Evolutionary conservation across 352 stramenopile species (phyloP), one percentile per base, ranked within the genome.

Genomic region (Phytophthora fragariaefolia): DNA sequence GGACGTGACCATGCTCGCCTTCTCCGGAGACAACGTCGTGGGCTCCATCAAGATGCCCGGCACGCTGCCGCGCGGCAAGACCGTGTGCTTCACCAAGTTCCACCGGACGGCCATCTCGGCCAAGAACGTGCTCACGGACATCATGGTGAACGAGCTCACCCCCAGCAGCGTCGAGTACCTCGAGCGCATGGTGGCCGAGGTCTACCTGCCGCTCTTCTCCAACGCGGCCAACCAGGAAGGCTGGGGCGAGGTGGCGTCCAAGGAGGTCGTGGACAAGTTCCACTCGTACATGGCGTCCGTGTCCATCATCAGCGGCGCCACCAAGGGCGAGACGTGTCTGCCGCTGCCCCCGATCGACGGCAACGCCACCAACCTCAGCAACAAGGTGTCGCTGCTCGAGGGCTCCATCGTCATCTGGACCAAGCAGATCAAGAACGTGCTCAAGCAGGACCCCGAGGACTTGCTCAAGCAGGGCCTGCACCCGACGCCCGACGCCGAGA

Each of bases 401-500:
- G 92, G 95, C 4, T 98, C 96, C 36, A 98, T 99, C 58, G 97
- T 99, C 49, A 99, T 97, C 1, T 99, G 97, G 97, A 99, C 97
- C 30, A 99, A 99, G 73, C 97, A 99, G 77, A 99, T 99, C 72
- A 99, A 99, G 74, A 98, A 95, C 66, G 94, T 99, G 2, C 79
- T 99, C 22, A 99, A 99, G 73, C 96, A 99, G 77, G 97, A 99
- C 79, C 97, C 97, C 0, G 97, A 99, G 63, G 85, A 93, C 53
- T 74, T 98, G 52, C 84, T 99, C 15, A 99, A 99, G 76, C 86
- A 98, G 66, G 97, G 97, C 2, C 79, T 98, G 26, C 92, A 99
- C 67, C 97, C 97, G n/a, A 99, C 97, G 2, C 97, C 97, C 2
- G 95, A 99, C 68, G 92, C 96, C 0, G 97, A 99, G 77, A 98